Evolutionary conservation across 371 early-diverging fungal species (phyloP), one percentile per base, ranked within the genome.

Genomic region (Dinochytrium kinnereticum): DNA sequence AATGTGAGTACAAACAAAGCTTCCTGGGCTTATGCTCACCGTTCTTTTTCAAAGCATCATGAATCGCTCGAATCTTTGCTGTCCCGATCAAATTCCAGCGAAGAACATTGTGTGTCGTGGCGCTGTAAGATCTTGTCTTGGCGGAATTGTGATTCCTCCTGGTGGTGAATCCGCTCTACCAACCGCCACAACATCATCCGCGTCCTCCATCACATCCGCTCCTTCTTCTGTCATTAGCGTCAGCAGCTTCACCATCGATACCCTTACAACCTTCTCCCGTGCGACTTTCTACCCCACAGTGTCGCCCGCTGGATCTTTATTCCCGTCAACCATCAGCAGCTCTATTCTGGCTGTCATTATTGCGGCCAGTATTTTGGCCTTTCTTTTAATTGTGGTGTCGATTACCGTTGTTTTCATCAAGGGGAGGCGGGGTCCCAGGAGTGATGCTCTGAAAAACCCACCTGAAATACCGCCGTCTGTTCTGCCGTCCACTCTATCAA

Each of bases 261-360:
- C n/a, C n/a, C n/a, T n/a, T n/a, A n/a, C n/a, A n/a, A n/a, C n/a
- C n/a, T n/a, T n/a, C n/a, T n/a, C n/a, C n/a, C n/a, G n/a, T n/a
- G n/a, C n/a, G n/a, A n/a, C n/a, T n/a, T n/a, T n/a, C n/a, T n/a
- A n/a, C n/a, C n/a, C n/a, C n/a, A n/a, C n/a, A n/a, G n/a, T n/a
- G n/a, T n/a, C n/a, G n/a, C n/a, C n/a, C n/a, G n/a, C n/a, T n/a
- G n/a, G n/a, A n/a, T n/a, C n/a, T n/a, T n/a, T n/a, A n/a, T n/a
- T n/a, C n/a, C n/a, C n/a, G n/a, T n/a, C n/a, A n/a, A 61, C 61
- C 61, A 61, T 61, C 61, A 61, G 61, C 61, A 37, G 34, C 34
- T 21, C 61, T 5, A 5, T 53, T 53, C 55, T 53, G 5, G 55
- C 55, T 5, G 26, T 53, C 24, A 53, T 53, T 53, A n/a, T n/a